These are phyloP conservation scores for Trichoderma gamsii DNA, from an alignment of 495 filamentous ascomycete genomes.

Conservation along the genomic window DNA sequence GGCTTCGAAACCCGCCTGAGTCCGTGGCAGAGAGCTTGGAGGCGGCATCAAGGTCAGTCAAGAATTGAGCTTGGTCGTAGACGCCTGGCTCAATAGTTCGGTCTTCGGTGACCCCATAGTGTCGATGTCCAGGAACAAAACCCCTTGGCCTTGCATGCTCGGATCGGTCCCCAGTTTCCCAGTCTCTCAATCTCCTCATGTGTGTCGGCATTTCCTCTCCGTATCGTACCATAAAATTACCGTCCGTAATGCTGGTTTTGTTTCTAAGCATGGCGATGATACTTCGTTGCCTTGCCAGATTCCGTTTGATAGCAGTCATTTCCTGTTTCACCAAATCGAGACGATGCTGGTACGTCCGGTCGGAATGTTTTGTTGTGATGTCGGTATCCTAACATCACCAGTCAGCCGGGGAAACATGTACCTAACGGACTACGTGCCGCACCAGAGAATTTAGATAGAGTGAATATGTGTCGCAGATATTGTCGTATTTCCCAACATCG, in stretches of 20 bases:
- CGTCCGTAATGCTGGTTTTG: slow-evolving; percentile 18
- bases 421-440: background rate
- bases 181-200: background rate
- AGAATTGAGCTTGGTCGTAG: background rate
- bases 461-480: slow-evolving; percentile 32
- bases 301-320: slow-evolving; percentile 27
- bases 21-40: slow-evolving; percentile 24
- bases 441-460: slow-evolving; percentile 31
- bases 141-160: background rate
- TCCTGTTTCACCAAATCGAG: slow-evolving; percentile 35
- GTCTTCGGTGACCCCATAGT: background rate
- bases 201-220: background rate
- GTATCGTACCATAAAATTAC: slow-evolving; percentile 15
- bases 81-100: background rate
- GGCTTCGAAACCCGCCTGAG: slow-evolving; percentile 25
- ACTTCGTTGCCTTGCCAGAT: slow-evolving; percentile 24
- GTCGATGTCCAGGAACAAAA: background rate
- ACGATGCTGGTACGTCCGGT: slow-evolving; percentile 32
- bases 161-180: background rate
- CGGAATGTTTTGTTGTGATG: slow-evolving; percentile 28
- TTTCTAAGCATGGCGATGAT: slow-evolving; percentile 23
- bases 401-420: background rate
- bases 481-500: slow-evolving; percentile 23
- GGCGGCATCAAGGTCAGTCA: background rate
- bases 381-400: slow-evolving; percentile 24